phyloP scores from a whole-genome alignment of 1,284 basidiomycete species.

The Bondarzewia mesenterica region DNA sequence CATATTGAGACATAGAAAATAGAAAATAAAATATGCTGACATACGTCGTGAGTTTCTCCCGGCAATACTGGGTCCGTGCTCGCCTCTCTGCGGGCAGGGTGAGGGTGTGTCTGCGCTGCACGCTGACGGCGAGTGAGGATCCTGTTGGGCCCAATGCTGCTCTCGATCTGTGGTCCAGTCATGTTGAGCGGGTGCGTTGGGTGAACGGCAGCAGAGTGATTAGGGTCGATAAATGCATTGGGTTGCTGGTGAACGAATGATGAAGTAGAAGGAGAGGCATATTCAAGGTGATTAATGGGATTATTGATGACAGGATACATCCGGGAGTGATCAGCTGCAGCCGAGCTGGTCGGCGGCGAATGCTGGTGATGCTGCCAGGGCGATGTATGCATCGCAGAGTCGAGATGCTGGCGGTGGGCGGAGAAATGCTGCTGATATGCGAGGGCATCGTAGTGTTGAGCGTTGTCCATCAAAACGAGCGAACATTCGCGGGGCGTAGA shows the following conservation, averaged over 20 bases:
- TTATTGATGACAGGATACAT: conserved; percentile 26
- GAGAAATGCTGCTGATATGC: conserved; percentile 14
- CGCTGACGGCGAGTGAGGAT: conserved; percentile 35
- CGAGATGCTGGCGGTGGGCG: conserved; percentile 16
- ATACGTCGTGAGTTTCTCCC: conserved; percentile 26
- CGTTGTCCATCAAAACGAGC: conserved; percentile 27
- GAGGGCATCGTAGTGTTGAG: conserved; percentile 26
- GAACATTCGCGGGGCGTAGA: conserved; percentile 11
- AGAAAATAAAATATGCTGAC: conserved; percentile 13
- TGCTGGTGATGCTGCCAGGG: conserved; percentile 21
- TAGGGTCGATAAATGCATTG: conserved; percentile 11
- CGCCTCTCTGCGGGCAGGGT: conserved; percentile 8
- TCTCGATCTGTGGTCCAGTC: conserved; percentile 31
- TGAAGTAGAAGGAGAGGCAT: conserved; percentile 24
- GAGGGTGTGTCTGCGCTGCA: conserved; percentile 24
- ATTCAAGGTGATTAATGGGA: conserved; percentile 25
- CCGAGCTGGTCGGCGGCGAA: conserved; percentile 16
- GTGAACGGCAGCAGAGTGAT: conserved; percentile 20
- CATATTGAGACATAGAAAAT: conserved; percentile 12
- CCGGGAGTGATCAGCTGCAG: conserved; percentile 17
- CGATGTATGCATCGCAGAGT: conserved; percentile 13
- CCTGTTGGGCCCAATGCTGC: conserved; percentile 49
- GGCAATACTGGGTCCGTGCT: conserved; percentile 9
- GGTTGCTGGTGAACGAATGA: conserved; percentile 23
- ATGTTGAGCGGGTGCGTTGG: conserved; percentile 16